phyloP scores from a whole-genome alignment of 2,329 filamentous ascomycete species.

The Curvularia lunata region DNA sequence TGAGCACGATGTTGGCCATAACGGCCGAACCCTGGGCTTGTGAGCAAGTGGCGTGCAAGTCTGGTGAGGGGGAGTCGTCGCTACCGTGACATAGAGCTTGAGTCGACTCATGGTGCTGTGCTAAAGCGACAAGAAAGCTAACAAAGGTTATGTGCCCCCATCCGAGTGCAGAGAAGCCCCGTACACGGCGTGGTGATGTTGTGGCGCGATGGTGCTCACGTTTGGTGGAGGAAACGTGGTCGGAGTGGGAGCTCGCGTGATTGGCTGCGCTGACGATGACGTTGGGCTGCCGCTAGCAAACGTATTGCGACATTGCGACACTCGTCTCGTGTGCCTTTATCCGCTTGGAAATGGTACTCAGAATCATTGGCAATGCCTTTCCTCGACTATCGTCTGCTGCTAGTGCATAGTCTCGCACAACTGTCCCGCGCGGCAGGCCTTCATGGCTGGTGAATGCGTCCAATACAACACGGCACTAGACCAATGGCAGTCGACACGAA shows the following conservation, averaged over 20 bases:
- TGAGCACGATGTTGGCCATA: constrained; percentile 80
- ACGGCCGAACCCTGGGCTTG: constrained; percentile 68
- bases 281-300: constrained; percentile 8
- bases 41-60: constrained; percentile 23
- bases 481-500: neutral
- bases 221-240: constrained; percentile 20
- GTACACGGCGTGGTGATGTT: constrained; percentile 20
- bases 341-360: neutral
- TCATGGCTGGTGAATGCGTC: neutral
- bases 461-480: neutral
- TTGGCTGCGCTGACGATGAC: constrained; percentile 11
- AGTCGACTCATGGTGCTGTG: constrained; percentile 41
- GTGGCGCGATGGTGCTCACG: constrained; percentile 21
- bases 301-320: neutral
- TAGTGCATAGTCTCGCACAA: neutral
- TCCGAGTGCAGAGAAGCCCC: constrained; percentile 14
- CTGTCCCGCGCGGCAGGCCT: neutral
- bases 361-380: too few relatives aligned
- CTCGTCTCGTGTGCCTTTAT: neutral
- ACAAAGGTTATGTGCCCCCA: constrained; percentile 20
- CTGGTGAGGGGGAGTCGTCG: neutral
- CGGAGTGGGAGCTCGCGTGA: constrained; percentile 12
- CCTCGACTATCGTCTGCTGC: neutral
- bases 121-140: constrained; percentile 17
- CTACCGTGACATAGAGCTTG: constrained; percentile 46